Percentiles rank a stretch among this genome's conserved stretches.
Evolutionary conservation across 2,329 filamentous ascomycete species (phyloP).

Genomic region (Clonostachys byssicola): DNA sequence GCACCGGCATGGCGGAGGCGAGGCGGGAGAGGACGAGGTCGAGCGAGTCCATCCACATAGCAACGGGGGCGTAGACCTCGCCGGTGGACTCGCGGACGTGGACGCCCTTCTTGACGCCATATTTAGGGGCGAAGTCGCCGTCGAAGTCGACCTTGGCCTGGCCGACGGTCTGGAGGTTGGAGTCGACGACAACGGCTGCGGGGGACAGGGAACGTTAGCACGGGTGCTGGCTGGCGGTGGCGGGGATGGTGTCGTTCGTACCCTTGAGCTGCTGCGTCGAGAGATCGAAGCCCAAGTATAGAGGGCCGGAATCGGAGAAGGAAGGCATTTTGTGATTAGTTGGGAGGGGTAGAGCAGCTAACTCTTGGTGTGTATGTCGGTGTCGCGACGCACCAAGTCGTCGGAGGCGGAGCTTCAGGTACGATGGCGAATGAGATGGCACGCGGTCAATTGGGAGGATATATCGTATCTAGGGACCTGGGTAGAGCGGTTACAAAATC

Average conservation of each 20-base stretch:
- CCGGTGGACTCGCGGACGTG: slow-evolving; percentile 75
- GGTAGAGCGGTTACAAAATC: too few relatives aligned
- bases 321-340: slow-evolving; percentile 16
- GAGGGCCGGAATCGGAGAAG: slow-evolving; percentile 37
- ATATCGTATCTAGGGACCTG: too few relatives aligned
- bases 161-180: slow-evolving; percentile 73
- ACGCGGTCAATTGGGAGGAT: too few relatives aligned
- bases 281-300: slow-evolving; percentile 92
- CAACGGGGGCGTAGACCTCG: slow-evolving; percentile 89
- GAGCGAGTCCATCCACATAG: slow-evolving; percentile 90
- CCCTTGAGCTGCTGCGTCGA: slow-evolving; percentile 97
- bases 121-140: slow-evolving; percentile 67
- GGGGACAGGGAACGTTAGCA: slow-evolving; percentile 2
- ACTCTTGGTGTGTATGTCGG: background rate
- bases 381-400: background rate
- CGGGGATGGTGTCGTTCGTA: slow-evolving; percentile 16
- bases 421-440: too few relatives aligned
- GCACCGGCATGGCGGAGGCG: slow-evolving; percentile 54
- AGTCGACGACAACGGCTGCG: slow-evolving; percentile 75
- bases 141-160: slow-evolving; percentile 96
- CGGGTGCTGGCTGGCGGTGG: background rate
- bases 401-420: too few relatives aligned
- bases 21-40: slow-evolving; percentile 79
- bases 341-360: background rate
- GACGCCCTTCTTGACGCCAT: slow-evolving; percentile 85